phyloP scores from a whole-genome alignment of 2,329 filamentous ascomycete species.

The Nothophaeocryptopus gaeumannii region DNA sequence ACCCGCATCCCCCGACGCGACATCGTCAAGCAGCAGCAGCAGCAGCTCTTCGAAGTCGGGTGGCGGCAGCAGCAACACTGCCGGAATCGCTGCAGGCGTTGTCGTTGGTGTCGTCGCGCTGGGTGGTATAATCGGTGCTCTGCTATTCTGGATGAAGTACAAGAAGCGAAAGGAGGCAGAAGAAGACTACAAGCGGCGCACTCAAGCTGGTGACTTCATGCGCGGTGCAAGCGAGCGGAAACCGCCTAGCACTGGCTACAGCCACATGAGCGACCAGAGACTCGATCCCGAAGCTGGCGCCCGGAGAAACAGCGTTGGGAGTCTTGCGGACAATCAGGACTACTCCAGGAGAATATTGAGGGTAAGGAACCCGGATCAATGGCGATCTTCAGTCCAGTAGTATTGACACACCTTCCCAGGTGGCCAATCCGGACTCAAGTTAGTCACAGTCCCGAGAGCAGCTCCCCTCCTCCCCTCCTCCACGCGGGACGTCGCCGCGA shows the following conservation, averaged over 20 bases:
- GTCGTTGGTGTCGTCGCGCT: constrained; percentile 78
- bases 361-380: constrained; percentile 53
- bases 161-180: constrained; percentile 75
- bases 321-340: constrained; percentile 86
- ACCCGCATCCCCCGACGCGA: constrained; percentile 32
- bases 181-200: constrained; percentile 79
- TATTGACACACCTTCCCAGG: no score
- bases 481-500: no score
- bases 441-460: no score
- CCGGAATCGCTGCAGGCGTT: constrained; percentile 80
- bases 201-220: constrained; percentile 71
- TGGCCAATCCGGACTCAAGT: no score
- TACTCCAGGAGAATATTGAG: constrained; percentile 95
- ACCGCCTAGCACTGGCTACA: constrained; percentile 62
- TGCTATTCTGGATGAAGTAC: constrained; percentile 72
- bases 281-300: constrained; percentile 69
- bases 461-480: no score
- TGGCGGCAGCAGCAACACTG: constrained; percentile 59
- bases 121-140: constrained; percentile 63
- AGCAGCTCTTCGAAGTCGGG: constrained; percentile 38
- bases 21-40: constrained; percentile 47
- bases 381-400: no score
- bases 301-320: constrained; percentile 68
- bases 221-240: constrained; percentile 51
- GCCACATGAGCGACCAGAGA: constrained; percentile 77